Percentiles rank a stretch among this genome's conserved stretches.
These are phyloP conservation scores for Penicillium sp. DNA, from an alignment of 2,329 filamentous ascomycete genomes.

Conservation along the genomic window DNA sequence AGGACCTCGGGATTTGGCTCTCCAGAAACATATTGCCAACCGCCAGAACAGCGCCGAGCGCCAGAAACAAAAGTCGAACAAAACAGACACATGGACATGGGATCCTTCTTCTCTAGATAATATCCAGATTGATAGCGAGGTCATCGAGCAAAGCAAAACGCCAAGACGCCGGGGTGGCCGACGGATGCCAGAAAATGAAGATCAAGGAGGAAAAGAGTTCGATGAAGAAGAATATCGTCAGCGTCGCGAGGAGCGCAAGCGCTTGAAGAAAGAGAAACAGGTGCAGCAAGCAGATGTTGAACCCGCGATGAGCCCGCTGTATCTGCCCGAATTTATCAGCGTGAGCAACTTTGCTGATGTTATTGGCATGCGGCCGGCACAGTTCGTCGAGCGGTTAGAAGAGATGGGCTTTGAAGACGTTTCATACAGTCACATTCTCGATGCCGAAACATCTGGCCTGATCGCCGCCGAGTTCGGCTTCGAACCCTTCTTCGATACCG, in stretches of 20 bases:
- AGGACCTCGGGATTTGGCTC: constrained; percentile 8
- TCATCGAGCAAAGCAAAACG: constrained; percentile 24
- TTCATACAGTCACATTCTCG: constrained; percentile 81
- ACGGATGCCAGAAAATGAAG: constrained; percentile 28
- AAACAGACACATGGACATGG: constrained; percentile 34
- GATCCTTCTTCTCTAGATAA: constrained; percentile 36
- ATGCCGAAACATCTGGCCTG: constrained; percentile 85
- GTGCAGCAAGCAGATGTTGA: constrained; percentile 42
- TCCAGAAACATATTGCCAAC: constrained; percentile 12
- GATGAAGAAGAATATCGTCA: constrained; percentile 45
- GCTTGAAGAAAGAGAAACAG: constrained; percentile 49
- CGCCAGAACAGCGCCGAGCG: constrained; percentile 8
- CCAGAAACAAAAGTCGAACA: constrained; percentile 3
- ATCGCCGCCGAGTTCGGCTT: constrained; percentile 93
- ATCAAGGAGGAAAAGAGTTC: constrained; percentile 39
- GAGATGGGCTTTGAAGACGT: constrained; percentile 90
- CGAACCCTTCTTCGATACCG: constrained; percentile 74
- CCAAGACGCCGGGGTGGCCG: constrained; percentile 31
- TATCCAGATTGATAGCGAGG: constrained; percentile 20
- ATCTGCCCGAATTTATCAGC: constrained; percentile 88
- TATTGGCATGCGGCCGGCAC: constrained; percentile 70
- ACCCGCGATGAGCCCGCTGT: constrained; percentile 64
- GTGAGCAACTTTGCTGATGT: constrained; percentile 80
- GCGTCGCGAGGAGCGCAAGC: constrained; percentile 38
- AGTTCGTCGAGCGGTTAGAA: constrained; percentile 76